Evolutionary conservation across 148 eudicot species (phyloP).

Genomic region (Rhododendron vialii): DNA sequence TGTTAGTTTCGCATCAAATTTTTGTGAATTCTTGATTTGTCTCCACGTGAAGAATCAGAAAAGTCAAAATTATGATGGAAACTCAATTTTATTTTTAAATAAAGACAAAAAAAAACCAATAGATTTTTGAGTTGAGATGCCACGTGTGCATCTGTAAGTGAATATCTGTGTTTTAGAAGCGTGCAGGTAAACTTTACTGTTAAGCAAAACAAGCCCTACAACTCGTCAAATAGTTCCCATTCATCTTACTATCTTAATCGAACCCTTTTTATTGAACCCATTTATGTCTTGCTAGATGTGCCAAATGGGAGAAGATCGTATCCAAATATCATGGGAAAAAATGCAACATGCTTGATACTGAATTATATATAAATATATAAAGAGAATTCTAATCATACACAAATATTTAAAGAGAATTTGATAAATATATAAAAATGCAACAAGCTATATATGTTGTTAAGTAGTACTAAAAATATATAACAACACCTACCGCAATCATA

Average conservation of each 20-base stretch:
- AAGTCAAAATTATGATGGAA: too few species aligned
- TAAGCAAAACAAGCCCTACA: too few species aligned
- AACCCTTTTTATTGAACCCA: too few species aligned
- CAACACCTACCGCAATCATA: background rate
- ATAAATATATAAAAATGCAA: background rate
- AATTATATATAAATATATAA: too few species aligned
- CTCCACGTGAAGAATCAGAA: background rate
- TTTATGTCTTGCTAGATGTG: background rate
- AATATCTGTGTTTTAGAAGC: too few species aligned
- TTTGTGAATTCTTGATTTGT: background rate
- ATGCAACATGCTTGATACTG: background rate
- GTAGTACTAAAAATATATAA: too few species aligned
- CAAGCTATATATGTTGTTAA: background rate
- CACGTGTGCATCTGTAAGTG: too few species aligned
- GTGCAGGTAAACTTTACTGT: too few species aligned
- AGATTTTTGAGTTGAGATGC: too few species aligned
- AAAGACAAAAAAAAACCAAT: too few species aligned
- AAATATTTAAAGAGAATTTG: too few species aligned
- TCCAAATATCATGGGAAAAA: background rate
- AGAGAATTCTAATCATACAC: background rate
- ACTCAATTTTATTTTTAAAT: too few species aligned
- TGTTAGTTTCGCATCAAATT: background rate
- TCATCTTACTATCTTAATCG: background rate
- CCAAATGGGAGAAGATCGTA: background rate
- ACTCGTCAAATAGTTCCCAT: background rate